A percentile compares a stretch with the other conserved stretches of the same genome.
Conservation (phyloP, 257 asterid genomes). For the Oldenlandia corymbosa region DNA sequence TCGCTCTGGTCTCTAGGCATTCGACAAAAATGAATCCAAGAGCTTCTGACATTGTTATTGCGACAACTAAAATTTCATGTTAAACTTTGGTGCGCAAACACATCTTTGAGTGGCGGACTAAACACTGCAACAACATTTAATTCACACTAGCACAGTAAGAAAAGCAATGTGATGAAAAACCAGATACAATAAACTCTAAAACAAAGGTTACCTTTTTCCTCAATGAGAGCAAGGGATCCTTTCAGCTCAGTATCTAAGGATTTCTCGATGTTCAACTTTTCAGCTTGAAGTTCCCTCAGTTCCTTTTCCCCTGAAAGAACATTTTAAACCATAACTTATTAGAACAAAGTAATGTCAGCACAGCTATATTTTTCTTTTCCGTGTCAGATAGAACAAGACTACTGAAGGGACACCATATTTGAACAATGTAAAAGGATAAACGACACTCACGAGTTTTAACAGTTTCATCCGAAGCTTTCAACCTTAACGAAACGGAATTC, state of each 20-base stretch:
- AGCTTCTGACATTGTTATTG: not conserved
- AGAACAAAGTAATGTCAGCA: slow-evolving; percentile 3
- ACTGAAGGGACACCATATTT: not conserved
- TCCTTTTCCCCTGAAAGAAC: slow-evolving; percentile 63
- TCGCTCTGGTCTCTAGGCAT: not conserved
- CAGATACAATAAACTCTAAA: not conserved
- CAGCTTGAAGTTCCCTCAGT: slow-evolving; percentile 53
- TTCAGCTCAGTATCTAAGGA: slow-evolving; percentile 49
- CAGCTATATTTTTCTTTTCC: not conserved
- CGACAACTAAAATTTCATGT: not conserved
- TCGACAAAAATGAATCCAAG: not conserved
- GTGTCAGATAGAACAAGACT: not conserved
- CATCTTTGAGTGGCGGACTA: not conserved
- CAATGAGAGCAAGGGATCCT: slow-evolving; percentile 40
- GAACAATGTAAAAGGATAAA: slow-evolving; percentile 14
- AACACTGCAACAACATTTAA: not conserved
- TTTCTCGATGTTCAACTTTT: slow-evolving; percentile 57
- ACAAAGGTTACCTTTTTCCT: slow-evolving; percentile 64
- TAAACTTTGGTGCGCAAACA: not conserved
- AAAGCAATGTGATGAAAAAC: not conserved
- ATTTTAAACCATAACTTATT: slow-evolving; percentile 20
- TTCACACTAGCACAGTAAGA: not conserved
- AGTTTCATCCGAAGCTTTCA: slow-evolving; percentile 67
- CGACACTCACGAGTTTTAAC: slow-evolving; percentile 61
- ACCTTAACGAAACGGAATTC: slow-evolving; percentile 54